Evolutionary conservation across 768 basidiomycete genomes (phyloP).

Genomic region (Myochromella boudieri): DNA sequence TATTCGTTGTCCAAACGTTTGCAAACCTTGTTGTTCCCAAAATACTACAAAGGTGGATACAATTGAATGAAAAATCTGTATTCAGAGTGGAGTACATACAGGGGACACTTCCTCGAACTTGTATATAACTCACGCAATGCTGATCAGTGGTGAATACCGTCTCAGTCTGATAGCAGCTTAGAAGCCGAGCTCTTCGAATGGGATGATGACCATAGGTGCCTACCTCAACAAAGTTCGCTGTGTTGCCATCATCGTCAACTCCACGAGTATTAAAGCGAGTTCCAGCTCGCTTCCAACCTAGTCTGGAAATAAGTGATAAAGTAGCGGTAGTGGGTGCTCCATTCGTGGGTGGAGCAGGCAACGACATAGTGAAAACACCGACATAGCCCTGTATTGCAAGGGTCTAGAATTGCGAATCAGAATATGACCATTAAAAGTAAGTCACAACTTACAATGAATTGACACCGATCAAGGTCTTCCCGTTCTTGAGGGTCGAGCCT

Average conservation of each 20-base stretch:
- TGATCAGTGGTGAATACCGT: conserved; percentile 85
- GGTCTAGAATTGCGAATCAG: conserved; percentile 45
- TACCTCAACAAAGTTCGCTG: conserved; percentile 96
- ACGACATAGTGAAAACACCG: conserved; percentile 76
- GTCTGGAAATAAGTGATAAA: conserved; percentile 78
- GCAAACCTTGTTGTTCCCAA: conserved; percentile 97
- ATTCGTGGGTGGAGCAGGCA: conserved; percentile 73
- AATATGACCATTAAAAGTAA: conserved; percentile 9
- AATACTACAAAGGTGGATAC: conserved; percentile 61
- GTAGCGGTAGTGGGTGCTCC: conserved; percentile 74
- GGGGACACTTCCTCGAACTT: conserved; percentile 94
- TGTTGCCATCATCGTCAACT: conserved; percentile 92
- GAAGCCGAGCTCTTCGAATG: conserved; percentile 12
- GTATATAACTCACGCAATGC: conserved; percentile 88
- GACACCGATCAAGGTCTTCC: conserved; percentile 75
- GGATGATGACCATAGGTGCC: conserved; percentile 17
- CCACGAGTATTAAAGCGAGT: conserved; percentile 97
- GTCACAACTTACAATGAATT: conserved; percentile 69
- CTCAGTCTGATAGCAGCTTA: conserved; percentile 65
- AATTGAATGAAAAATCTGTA: conserved; percentile 14
- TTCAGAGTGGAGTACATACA: conserved; percentile 52
- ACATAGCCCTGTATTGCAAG: conserved; percentile 94
- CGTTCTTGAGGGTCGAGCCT: conserved; percentile 69
- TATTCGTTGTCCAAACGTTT: conserved; percentile 92
- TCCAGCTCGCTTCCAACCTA: conserved; percentile 94